Conservation (phyloP, 345 rosid species). For the Citrus trifoliata region DNA sequence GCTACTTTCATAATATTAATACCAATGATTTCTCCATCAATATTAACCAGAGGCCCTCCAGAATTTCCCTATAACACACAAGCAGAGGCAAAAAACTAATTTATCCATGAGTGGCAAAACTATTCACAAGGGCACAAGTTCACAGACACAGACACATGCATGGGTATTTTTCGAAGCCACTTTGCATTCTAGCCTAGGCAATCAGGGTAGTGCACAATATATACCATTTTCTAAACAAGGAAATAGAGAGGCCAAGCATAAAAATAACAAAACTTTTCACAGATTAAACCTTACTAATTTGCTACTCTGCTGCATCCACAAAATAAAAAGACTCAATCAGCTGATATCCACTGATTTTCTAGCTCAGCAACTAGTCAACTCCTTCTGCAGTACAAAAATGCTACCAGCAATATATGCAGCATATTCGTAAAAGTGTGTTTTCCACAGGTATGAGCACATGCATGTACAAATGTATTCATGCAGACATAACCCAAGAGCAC, state of each 20-base stretch:
- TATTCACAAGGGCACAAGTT: not conserved
- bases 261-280: not conserved
- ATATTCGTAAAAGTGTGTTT: not conserved
- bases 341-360: not conserved
- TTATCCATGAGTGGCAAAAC: not conserved
- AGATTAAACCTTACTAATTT: not conserved
- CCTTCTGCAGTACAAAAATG: not conserved
- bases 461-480: not conserved
- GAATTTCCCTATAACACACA: constrained; percentile 69
- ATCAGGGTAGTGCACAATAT: not conserved
- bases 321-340: too few relatives aligned
- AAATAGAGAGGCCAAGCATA: not conserved
- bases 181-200: not conserved
- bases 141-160: not conserved
- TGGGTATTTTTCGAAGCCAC: not conserved
- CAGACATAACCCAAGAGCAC: not conserved
- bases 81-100: not conserved
- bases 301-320: too few relatives aligned
- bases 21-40: constrained; percentile 91
- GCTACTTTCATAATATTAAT: constrained; percentile 80
- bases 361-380: not conserved
- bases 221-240: too few relatives aligned
- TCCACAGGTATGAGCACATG: not conserved
- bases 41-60: constrained; percentile 90
- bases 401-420: not conserved